Evolutionary conservation across 108 stramenopile genomes (phyloP).

Genomic region (Cyclotella sp.): DNA sequence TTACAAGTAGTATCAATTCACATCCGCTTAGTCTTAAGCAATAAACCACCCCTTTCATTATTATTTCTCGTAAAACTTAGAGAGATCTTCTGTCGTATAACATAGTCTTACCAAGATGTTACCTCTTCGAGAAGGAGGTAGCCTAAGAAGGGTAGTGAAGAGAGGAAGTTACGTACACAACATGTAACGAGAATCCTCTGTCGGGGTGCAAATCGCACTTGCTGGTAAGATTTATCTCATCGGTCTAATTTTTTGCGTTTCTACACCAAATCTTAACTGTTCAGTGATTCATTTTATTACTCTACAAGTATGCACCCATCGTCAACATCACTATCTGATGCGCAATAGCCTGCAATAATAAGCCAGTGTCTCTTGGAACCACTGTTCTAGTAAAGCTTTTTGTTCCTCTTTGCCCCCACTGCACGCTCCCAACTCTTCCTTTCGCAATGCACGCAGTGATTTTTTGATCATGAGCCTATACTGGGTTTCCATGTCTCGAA

Average conservation of each 20-base stretch:
- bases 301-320: background rate
- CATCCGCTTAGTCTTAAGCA: background rate
- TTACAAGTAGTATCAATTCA: background rate
- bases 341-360: slow-evolving; percentile 22
- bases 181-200: too few species aligned
- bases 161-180: too few species aligned
- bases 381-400: slow-evolving; percentile 58
- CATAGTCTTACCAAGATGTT: too few species aligned
- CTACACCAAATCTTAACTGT: background rate
- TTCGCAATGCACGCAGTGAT: slow-evolving; percentile 59
- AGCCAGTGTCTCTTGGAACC: slow-evolving; percentile 60
- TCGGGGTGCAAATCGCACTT: too few species aligned
- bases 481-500: slow-evolving; percentile 42
- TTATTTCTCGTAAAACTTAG: too few species aligned
- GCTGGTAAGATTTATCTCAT: too few species aligned
- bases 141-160: too few species aligned
- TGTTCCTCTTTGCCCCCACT: slow-evolving; percentile 71
- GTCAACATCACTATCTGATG: background rate
- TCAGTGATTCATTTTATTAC: background rate
- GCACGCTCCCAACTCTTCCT: slow-evolving; percentile 68
- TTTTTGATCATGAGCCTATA: slow-evolving; percentile 87
- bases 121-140: too few species aligned
- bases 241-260: too few species aligned
- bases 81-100: too few species aligned
- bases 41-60: too few species aligned